Base-by-base conservation (phyloP, 2,329 filamentous ascomycete species). In the Sporothrix brunneoviolacea region DNA sequence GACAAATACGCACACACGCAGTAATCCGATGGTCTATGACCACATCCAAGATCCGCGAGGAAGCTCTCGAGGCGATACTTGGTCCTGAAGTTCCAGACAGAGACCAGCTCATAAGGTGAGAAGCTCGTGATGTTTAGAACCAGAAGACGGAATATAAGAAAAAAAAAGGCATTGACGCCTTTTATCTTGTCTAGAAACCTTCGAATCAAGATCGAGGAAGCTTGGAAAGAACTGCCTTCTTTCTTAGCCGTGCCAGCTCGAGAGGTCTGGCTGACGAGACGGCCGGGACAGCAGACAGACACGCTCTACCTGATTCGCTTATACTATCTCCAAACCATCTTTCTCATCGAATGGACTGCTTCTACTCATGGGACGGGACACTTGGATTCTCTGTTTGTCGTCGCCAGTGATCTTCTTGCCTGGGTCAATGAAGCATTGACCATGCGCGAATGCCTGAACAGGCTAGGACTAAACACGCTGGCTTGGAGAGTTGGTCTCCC, bases 1-100 rank as follows among this genome's bases (percentile, higher is more conserved):
- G 72, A 0, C 59, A 62, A 0, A 57, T 49, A 13, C 51, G 79
- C 0, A 27, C 50, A 3, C 43, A 45, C 15, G 44, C 50, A 4
- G 50, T 51, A 13, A 46, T 43, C 36, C 50, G 50, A 1, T 51
- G 50, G 50, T 46, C 50, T 12, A 51, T 51, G 50, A 51, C 33
- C 13, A 51, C 50, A 6, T 51, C 50, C 6, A 45, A 47, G 27
- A 51, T 51, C n/a, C 50, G 50, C 22, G 50, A 51, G 13, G 50
- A 51, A 4, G 50, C 44, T 2, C 33, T 51, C 15, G 50, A 51
- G 32, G 35, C 44, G 3, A 40, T 51, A 21, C 38, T 51, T 2
- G 50, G 50, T 8, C 42, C 43, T 3, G 43, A 32, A n/a, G n/a
- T 28, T 3, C 28, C 37, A 2, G 43, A 51, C 38, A 12, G 44